A percentile compares a stretch with the other conserved stretches of the same genome.
These are phyloP conservation scores for Aristolochia californica DNA, from an alignment of 164 flowering plant genomes.

Conservation along the genomic window DNA sequence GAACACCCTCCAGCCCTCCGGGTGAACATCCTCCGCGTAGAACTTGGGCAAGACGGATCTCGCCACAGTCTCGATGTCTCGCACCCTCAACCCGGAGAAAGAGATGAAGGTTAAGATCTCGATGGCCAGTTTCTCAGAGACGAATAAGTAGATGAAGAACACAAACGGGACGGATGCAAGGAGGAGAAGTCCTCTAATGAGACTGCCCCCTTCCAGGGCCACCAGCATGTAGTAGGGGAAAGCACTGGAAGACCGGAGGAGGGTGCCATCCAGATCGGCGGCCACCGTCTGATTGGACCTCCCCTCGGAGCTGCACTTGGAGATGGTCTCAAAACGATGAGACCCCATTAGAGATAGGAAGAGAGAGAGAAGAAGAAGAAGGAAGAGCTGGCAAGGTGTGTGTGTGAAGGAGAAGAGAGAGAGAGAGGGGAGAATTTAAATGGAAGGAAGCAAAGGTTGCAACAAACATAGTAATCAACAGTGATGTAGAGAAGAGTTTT, in stretches of 20 bases:
- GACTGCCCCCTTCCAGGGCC: conserved; percentile 64
- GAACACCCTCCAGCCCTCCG: conserved; percentile 62
- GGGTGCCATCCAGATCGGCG: conserved; percentile 66
- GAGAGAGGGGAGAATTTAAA: conserved; percentile 17
- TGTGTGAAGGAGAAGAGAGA: not conserved
- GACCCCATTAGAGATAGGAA: too few species aligned
- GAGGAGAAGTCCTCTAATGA: conserved; percentile 39
- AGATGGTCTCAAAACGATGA: conserved; percentile 30
- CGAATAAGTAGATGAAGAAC: conserved; percentile 36
- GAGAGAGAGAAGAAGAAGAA: too few species aligned
- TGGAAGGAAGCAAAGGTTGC: conserved; percentile 7
- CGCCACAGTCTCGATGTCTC: conserved; percentile 49
- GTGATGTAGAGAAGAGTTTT: not conserved
- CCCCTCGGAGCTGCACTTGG: conserved; percentile 33
- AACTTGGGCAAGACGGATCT: conserved; percentile 59
- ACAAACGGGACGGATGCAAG: conserved; percentile 43
- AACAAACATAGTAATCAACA: too few species aligned
- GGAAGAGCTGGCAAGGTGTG: not conserved
- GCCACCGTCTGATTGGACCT: conserved; percentile 58
- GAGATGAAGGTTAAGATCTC: conserved; percentile 41
- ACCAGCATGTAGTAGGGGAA: conserved; percentile 75
- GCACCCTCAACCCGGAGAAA: conserved; percentile 41
- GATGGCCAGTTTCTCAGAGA: conserved; percentile 45
- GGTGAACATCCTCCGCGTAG: conserved; percentile 68
- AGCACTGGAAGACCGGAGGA: conserved; percentile 47